Percentiles rank a stretch among this genome's conserved stretches.
Evolutionary conservation across 1,139 yeast species (phyloP).

Genomic region (Saccharomyces hybrid): DNA sequence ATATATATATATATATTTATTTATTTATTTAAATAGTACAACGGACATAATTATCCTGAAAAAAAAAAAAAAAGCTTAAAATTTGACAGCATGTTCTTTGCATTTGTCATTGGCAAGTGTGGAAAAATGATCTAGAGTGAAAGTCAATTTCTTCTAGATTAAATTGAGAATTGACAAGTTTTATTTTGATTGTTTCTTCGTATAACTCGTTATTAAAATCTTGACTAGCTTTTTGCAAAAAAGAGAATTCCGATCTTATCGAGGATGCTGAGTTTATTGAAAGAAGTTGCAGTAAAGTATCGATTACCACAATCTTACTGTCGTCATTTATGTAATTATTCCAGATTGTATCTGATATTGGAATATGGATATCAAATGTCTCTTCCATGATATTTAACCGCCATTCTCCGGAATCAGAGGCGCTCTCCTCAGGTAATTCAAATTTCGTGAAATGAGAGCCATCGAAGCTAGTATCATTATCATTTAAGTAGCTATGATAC

Average conservation of each 20-base stretch:
- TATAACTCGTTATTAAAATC: background rate
- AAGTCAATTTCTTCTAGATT: background rate
- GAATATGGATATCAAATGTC: background rate
- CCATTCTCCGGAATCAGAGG: background rate
- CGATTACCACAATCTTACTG: background rate
- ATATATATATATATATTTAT: no score
- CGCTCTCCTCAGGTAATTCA: background rate
- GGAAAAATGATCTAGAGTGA: background rate
- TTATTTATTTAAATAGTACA: background rate
- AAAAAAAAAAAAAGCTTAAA: background rate
- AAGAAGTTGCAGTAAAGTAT: background rate
- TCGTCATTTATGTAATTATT: background rate
- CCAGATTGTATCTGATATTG: background rate
- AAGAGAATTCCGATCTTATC: background rate
- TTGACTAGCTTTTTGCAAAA: background rate
- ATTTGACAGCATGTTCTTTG: background rate
- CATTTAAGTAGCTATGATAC: background rate
- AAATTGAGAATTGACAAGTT: background rate
- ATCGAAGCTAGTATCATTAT: background rate
- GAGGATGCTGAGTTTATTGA: background rate
- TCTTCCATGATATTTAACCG: background rate
- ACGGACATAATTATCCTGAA: background rate
- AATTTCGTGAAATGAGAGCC: background rate
- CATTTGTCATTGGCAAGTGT: background rate
- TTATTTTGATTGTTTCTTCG: background rate